phyloP scores from a whole-genome alignment of 1,284 basidiomycete genomes.

The Boletus semigastroideus region DNA sequence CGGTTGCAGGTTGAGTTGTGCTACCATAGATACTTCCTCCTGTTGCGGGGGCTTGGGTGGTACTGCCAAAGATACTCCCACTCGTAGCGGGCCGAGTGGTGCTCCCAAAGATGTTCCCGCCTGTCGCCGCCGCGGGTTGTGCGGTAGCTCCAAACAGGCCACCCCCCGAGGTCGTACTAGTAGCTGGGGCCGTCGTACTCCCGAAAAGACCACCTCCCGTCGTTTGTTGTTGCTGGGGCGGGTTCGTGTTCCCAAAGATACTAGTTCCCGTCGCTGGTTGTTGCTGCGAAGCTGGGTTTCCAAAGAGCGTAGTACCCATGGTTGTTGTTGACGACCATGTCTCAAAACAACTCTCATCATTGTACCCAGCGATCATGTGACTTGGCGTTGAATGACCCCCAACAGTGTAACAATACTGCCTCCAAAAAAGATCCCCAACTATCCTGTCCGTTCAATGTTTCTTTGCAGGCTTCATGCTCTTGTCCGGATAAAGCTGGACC shows the following conservation, averaged over 20 bases:
- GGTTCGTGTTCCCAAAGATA: slow-evolving; percentile 16
- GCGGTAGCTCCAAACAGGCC: slow-evolving; percentile 19
- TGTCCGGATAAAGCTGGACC: slow-evolving; percentile 26
- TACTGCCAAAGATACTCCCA: slow-evolving; percentile 17
- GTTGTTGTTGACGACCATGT: background rate
- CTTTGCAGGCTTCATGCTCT: slow-evolving; percentile 20
- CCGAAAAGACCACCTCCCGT: slow-evolving; percentile 21
- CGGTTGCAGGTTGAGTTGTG: slow-evolving; percentile 10
- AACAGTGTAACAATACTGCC: too few species aligned
- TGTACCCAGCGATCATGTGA: slow-evolving; percentile 9
- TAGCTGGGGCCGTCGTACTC: slow-evolving; percentile 1
- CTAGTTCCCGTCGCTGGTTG: slow-evolving; percentile 11
- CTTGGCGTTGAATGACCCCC: background rate
- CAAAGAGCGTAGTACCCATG: slow-evolving; percentile 21
- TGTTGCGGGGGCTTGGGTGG: slow-evolving; percentile 9
- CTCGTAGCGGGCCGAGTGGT: slow-evolving; percentile 9
- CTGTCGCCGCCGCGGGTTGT: slow-evolving; percentile 10
- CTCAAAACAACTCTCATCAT: background rate
- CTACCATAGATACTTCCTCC: slow-evolving; percentile 25
- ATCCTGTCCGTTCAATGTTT: slow-evolving; percentile 6
- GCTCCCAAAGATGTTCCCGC: slow-evolving; percentile 11
- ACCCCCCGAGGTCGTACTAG: slow-evolving; percentile 7
- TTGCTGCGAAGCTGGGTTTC: slow-evolving; percentile 19
- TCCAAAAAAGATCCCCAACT: background rate
- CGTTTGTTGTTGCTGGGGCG: slow-evolving; percentile 20